Conservation (phyloP, 2,329 filamentous ascomycete genomes). For the Pseudomassariella vexata region DNA sequence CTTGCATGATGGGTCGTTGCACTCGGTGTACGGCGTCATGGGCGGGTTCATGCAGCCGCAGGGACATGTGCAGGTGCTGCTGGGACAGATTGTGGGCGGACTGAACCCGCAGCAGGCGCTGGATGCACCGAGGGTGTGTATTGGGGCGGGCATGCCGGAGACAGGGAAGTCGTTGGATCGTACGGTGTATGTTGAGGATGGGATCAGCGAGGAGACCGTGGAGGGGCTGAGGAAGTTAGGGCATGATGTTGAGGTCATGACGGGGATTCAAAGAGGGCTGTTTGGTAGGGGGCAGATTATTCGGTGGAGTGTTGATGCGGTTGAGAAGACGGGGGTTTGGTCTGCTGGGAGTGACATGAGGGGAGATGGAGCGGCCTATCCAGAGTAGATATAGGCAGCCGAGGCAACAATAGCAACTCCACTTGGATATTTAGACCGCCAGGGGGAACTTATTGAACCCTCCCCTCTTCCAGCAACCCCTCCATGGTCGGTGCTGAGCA, state of each 20-base stretch:
- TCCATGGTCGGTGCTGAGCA: too few relatives aligned
- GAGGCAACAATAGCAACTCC: not conserved
- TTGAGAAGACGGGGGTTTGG: slow-evolving; percentile 68
- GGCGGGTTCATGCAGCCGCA: slow-evolving; percentile 98
- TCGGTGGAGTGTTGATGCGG: slow-evolving; percentile 62
- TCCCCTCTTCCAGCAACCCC: too few relatives aligned
- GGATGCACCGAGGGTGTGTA: slow-evolving; percentile 86
- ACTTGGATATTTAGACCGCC: too few relatives aligned
- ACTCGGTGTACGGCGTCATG: slow-evolving; percentile 93
- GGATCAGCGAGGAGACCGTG: slow-evolving; percentile 63
- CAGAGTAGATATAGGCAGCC: slow-evolving; percentile 29
- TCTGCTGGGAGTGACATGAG: slow-evolving; percentile 84
- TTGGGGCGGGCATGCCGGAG: slow-evolving; percentile 67
- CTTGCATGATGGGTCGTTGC: slow-evolving; percentile 63
- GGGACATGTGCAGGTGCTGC: slow-evolving; percentile 86
- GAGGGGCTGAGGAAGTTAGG: slow-evolving; percentile 64
- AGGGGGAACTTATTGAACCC: too few relatives aligned
- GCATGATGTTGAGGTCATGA: slow-evolving; percentile 65
- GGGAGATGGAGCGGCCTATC: slow-evolving; percentile 70
- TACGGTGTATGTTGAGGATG: slow-evolving; percentile 76
- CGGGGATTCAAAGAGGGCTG: slow-evolving; percentile 57
- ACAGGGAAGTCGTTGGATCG: slow-evolving; percentile 51
- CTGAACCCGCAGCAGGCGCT: slow-evolving; percentile 81
- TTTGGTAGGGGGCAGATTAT: slow-evolving; percentile 91
- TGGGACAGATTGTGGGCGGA: slow-evolving; percentile 81